A percentile compares a stretch with the other conserved stretches of the same genome.
phyloP scores from a whole-genome alignment of 352 stramenopile genomes.

The Phytophthora foliorum region DNA sequence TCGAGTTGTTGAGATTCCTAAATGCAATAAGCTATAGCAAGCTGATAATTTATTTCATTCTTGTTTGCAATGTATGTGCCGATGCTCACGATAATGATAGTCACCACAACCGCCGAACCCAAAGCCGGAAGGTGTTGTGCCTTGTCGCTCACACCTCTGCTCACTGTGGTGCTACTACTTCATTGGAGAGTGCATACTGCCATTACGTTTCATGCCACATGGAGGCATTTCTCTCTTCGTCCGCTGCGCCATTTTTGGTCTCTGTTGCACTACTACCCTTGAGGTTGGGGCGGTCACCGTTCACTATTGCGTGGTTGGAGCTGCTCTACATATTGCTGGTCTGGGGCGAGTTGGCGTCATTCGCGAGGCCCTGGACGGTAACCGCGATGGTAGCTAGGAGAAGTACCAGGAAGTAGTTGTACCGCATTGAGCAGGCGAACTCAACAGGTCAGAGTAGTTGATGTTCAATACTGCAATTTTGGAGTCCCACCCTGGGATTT shows the following conservation, averaged over 20 bases:
- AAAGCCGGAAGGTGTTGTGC: no score
- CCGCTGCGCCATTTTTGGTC: background rate
- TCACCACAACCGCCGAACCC: no score
- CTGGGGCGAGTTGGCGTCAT: background rate
- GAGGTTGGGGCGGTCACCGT: background rate
- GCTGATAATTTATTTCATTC: no score
- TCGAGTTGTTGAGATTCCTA: no score
- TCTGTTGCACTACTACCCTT: background rate
- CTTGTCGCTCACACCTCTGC: no score
- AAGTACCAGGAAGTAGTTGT: slow-evolving; percentile 11
- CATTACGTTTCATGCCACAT: no score
- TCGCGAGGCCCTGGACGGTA: slow-evolving; percentile 4
- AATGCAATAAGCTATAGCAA: no score
- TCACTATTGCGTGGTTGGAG: background rate
- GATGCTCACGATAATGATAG: no score
- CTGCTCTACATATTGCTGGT: background rate
- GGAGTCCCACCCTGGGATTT: background rate
- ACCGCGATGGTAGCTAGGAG: slow-evolving; percentile 7
- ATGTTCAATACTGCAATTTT: background rate
- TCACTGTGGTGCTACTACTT: no score
- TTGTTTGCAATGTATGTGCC: no score
- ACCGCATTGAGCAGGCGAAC: background rate
- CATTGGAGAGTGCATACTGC: no score
- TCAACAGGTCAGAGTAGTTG: background rate
- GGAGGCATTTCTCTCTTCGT: background rate